Base-by-base conservation (phyloP, 768 basidiomycete species). In the Boletus insuetus region DNA sequence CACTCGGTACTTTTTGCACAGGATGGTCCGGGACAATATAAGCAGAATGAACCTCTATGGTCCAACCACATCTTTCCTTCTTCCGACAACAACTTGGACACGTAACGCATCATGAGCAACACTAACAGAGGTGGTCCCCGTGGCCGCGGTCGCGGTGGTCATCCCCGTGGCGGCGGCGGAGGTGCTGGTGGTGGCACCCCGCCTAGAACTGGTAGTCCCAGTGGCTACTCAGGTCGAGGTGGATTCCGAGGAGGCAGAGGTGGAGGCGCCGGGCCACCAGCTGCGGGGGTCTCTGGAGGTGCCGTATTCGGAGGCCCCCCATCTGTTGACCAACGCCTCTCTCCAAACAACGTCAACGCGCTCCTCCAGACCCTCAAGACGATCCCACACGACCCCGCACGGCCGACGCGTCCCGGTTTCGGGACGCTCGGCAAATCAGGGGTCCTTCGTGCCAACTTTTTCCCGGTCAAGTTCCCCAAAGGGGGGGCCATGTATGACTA, bases 381-480 rank as follows among this genome's bases (percentile, higher is more conserved):
- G 1, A 59, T 72, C 2, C 55, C 64, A 0, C 40, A 77, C 40
- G 64, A 66, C 20, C 51, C 76, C 11, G 65, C 69, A 5, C 73
- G 78, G 12, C 82, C 82, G 5, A 63, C 69, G 17, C 77, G 81
- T 5, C 80, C 80, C 8, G 73, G 70, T n/a, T 81, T 72, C 46
- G 81, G 81, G 10, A 74, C 69, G 1, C 57, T 62, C 8, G 81
- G 81, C 9, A 69, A 49, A 6, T 4, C 62, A 22, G 72, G 77
- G 51, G 74, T 70, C 22, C 63, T 83, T 9, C 76, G 82, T 2
- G 66, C 80, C 38, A 82, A 82, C 54, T 81, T 81, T 63, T 82
- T 83, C 59, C 57, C 81, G 0, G 62, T 81, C 50, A 69, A 63
- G 20, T 69, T 81, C 32, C 73, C 77, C 0, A 74, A 73, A 49